These are phyloP conservation scores for Limtongia smithiae DNA, from an alignment of 805 yeast species.

Conservation along the genomic window DNA sequence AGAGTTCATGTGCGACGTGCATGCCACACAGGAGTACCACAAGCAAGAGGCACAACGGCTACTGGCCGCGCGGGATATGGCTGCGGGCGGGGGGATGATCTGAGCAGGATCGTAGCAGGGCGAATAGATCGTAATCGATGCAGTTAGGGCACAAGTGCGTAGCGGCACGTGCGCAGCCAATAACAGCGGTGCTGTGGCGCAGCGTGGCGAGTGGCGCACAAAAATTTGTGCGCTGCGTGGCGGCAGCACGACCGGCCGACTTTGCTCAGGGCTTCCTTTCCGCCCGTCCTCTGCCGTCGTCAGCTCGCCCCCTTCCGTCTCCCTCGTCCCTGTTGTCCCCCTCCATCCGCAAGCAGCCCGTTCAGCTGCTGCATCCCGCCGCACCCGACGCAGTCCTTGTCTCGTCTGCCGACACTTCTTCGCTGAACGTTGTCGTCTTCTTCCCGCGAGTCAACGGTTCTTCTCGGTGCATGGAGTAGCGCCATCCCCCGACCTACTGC, in stretches of 20 bases:
- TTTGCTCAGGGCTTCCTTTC: background rate
- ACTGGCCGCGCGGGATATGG: no score
- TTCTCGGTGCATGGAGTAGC: conserved; percentile 5
- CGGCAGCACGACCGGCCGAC: no score
- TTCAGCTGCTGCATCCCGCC: background rate
- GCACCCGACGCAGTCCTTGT: background rate
- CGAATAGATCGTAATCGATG: no score
- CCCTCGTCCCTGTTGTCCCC: background rate
- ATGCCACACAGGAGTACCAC: conserved; percentile 32
- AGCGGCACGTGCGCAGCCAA: no score
- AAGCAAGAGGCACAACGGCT: conserved; percentile 11
- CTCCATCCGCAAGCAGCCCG: background rate
- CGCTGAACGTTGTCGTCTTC: conserved; percentile 14
- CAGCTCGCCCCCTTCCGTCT: background rate
- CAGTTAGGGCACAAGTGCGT: no score
- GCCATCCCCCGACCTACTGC: background rate
- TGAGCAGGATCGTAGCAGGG: no score
- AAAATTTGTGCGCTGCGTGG: no score
- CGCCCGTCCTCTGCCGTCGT: background rate
- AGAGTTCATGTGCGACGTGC: conserved; percentile 37
- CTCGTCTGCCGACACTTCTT: conserved; percentile 18
- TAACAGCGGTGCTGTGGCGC: no score
- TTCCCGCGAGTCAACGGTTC: conserved; percentile 9
- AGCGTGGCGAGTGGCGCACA: no score
- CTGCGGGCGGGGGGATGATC: no score